Evolutionary conservation across 1,284 basidiomycete species (phyloP).

Genomic region (Trichosporon inkin): DNA sequence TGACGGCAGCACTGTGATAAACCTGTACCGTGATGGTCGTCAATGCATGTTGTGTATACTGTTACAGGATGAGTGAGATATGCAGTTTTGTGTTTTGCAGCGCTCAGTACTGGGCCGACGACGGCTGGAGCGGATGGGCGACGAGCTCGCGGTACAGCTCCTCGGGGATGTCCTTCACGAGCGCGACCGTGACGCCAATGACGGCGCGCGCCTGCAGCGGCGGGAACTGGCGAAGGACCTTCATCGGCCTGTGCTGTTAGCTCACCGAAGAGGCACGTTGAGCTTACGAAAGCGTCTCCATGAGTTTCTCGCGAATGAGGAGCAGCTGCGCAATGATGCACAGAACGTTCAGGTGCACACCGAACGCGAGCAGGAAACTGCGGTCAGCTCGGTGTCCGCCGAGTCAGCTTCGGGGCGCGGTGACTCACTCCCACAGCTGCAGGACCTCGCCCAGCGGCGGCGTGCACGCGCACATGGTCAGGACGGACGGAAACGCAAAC

Average conservation of each 20-base stretch:
- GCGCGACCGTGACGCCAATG: constrained; percentile 84
- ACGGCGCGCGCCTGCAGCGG: constrained; percentile 80
- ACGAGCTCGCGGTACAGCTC: constrained; percentile 89
- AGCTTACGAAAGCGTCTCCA: constrained; percentile 72
- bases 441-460: constrained; percentile 91
- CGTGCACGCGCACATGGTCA: constrained; percentile 94
- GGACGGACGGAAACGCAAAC: constrained; percentile 92
- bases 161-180: constrained; percentile 81
- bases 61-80: neutral
- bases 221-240: constrained; percentile 88
- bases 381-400: neutral
- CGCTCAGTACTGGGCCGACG: neutral
- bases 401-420: neutral
- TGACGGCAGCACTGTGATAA: neutral
- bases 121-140: constrained; percentile 60
- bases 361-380: constrained; percentile 85
- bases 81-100: neutral
- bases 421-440: constrained; percentile 74
- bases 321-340: constrained; percentile 93
- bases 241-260: constrained; percentile 72
- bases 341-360: constrained; percentile 89
- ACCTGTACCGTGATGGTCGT: neutral
- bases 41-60: constrained; percentile 1
- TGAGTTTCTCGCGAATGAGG: constrained; percentile 81
- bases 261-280: neutral